Base-by-base conservation (phyloP, 768 basidiomycete genomes). In the Podaxis pistillaris region DNA sequence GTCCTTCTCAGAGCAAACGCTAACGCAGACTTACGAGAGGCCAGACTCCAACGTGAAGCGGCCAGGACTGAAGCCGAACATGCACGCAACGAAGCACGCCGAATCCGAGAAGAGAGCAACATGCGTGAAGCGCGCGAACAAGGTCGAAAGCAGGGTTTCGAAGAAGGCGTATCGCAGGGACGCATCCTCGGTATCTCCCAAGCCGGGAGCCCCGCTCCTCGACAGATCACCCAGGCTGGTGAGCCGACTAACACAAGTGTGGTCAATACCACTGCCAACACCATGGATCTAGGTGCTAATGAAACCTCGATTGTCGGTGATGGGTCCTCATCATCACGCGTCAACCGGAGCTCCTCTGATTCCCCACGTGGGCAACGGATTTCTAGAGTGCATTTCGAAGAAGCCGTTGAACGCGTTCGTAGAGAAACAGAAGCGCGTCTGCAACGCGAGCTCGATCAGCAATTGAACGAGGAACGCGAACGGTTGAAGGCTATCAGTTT, bases 51-150 rank as follows among this genome's bases (percentile, higher is more conserved):
- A 17, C 52, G 33, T 26, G 52, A 54, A 13, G 33, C 33, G 1
- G 36, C 58, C 4, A 19, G 22, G 3, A 12, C 3, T 36, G 60
- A 62, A 24, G 41, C 52, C 3, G 60, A 62, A 28, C 53, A 33
- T 6, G 19, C 53, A 9, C 52, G 60, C 15, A 37, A 46, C 1
- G 40, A 54, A 22, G 30, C 53, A 15, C 33, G 36, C n/a, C 53
- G 53, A 1, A 15, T 55, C 4, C 60, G 60, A 22, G 60, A 62
- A 22, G 44, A 55, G 13, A 36, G 12, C 8, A 55, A 46, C 41
- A 41, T 62, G 6, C 60, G 60, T 24, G 53, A 55, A 2, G 60
- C 60, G 15, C 60, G 52, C 19, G 60, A 62, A 54, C 53, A 55
- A 55, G 60, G 52, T 46, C 60, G 60, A 24, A 28, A 47, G 55